A percentile compares a stretch with the other conserved stretches of the same genome.
These are phyloP conservation scores for Petasospora fabianii DNA, from an alignment of 1,139 yeast species.

Conservation along the genomic window DNA sequence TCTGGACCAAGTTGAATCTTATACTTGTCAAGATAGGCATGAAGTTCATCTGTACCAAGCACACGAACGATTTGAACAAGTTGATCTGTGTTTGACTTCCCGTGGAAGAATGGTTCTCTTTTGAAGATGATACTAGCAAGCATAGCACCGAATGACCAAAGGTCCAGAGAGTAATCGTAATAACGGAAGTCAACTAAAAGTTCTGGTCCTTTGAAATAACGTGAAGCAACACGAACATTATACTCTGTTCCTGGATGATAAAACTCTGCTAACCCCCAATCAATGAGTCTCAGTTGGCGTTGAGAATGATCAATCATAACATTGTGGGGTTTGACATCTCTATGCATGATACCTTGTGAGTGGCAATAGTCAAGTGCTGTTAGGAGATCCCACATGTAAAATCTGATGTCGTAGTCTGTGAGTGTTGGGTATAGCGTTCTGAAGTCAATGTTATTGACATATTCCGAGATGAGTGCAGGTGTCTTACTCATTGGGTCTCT, in stretches of 20 bases:
- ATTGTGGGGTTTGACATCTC: slow-evolving; percentile 84
- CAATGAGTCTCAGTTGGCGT: slow-evolving; percentile 64
- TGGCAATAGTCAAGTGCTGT: slow-evolving; percentile 74
- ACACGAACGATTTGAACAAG: slow-evolving; percentile 75
- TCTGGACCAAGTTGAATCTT: slow-evolving; percentile 58
- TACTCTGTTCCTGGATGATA: slow-evolving; percentile 77
- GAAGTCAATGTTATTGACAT: slow-evolving; percentile 68
- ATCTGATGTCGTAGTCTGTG: slow-evolving; percentile 59
- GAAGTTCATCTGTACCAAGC: slow-evolving; percentile 66
- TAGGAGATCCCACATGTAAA: slow-evolving; percentile 64
- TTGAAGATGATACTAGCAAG: slow-evolving; percentile 73
- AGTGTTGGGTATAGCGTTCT: slow-evolving; percentile 68
- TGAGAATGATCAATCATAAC: slow-evolving; percentile 74
- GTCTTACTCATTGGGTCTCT: slow-evolving; percentile 69
- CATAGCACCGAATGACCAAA: slow-evolving; percentile 84
- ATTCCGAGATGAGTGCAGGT: slow-evolving; percentile 73
- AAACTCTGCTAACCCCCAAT: slow-evolving; percentile 85
- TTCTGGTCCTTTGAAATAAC: slow-evolving; percentile 83
- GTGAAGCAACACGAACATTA: slow-evolving; percentile 75
- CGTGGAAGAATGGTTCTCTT: slow-evolving; percentile 76
- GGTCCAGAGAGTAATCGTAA: slow-evolving; percentile 73
- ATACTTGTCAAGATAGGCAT: slow-evolving; percentile 58
- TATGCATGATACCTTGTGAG: slow-evolving; percentile 79
- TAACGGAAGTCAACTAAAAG: slow-evolving; percentile 67
- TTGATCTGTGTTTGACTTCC: slow-evolving; percentile 76